These are phyloP conservation scores for Sonneratia caseolaris DNA, from an alignment of 345 rosid genomes.

Conservation along the genomic window DNA sequence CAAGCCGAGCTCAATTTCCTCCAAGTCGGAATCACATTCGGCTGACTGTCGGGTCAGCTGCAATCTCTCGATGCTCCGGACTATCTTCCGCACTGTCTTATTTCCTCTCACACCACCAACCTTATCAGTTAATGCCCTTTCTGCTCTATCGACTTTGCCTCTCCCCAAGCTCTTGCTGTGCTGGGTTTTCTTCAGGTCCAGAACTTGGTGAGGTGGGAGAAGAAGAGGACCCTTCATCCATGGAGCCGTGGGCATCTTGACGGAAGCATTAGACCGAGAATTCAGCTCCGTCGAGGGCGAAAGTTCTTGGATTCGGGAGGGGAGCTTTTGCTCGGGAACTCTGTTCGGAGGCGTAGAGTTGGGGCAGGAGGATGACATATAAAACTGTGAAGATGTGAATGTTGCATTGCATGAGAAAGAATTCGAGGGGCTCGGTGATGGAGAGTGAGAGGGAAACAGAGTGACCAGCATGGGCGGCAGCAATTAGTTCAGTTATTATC, in stretches of 20 bases:
- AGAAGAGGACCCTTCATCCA: conserved; percentile 61
- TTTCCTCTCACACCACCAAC: conserved; percentile 64
- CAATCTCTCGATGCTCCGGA: conserved; percentile 44
- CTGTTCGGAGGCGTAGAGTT: conserved; percentile 9
- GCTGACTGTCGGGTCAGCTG: conserved; percentile 14
- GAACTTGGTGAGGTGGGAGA: conserved; percentile 39
- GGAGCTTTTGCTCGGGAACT: conserved; percentile 7
- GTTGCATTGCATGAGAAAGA: background rate
- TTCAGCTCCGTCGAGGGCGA: conserved; percentile 13
- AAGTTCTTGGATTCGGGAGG: conserved; percentile 10
- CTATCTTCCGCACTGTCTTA: conserved; percentile 55
- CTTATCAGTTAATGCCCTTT: conserved; percentile 49
- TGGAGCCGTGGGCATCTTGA: conserved; percentile 52
- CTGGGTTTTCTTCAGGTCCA: conserved; percentile 20
- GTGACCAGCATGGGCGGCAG: background rate
- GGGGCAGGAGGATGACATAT: conserved; percentile 17
- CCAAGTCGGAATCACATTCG: conserved; percentile 12
- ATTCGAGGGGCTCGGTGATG: background rate
- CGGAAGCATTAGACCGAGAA: conserved; percentile 15
- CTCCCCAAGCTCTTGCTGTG: conserved; percentile 12
- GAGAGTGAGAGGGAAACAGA: conserved; percentile 1
- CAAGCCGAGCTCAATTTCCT: conserved; percentile 25
- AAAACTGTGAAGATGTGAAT: background rate
- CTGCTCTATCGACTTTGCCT: conserved; percentile 27
- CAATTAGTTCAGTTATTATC: background rate